phyloP scores from a whole-genome alignment of 1,284 basidiomycete species.

The Pascua sp. region DNA sequence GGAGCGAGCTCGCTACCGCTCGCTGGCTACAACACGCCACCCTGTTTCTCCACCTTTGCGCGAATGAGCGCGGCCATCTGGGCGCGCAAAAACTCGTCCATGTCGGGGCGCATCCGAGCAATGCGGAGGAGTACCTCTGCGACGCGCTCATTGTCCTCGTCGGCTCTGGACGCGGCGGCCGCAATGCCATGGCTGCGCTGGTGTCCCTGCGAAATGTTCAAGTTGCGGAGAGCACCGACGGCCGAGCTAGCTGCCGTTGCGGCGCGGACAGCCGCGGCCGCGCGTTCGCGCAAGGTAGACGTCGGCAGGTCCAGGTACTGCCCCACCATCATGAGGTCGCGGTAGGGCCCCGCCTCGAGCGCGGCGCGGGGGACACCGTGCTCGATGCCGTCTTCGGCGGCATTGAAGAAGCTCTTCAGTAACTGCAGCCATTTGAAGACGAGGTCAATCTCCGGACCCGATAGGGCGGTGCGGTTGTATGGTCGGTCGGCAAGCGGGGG shows the following conservation, averaged over 20 bases:
- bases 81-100: slow-evolving; percentile 28
- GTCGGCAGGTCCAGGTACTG: slow-evolving; percentile 48
- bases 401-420: slow-evolving; percentile 48
- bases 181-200: slow-evolving; percentile 14
- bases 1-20: too few species aligned
- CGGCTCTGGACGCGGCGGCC: not conserved
- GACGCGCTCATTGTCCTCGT: slow-evolving; percentile 37
- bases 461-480: slow-evolving; percentile 12
- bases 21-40: not conserved
- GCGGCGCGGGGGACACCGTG: slow-evolving; percentile 40
- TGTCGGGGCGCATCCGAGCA: slow-evolving; percentile 39
- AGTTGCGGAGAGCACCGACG: not conserved
- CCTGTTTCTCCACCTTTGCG: slow-evolving; percentile 10
- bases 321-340: slow-evolving; percentile 45
- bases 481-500: slow-evolving; percentile 45
- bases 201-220: not conserved
- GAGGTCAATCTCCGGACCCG: slow-evolving; percentile 36
- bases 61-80: slow-evolving; percentile 6
- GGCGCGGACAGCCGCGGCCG: slow-evolving; percentile 39
- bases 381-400: slow-evolving; percentile 39
- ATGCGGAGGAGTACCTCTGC: slow-evolving; percentile 47
- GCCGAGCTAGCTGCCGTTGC: slow-evolving; percentile 8
- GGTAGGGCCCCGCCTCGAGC: slow-evolving; percentile 40
- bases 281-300: slow-evolving; percentile 36
- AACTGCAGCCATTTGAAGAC: slow-evolving; percentile 49